These are phyloP conservation scores for Xylariaceae sp. DNA, from an alignment of 2,329 filamentous ascomycete species.

Conservation along the genomic window DNA sequence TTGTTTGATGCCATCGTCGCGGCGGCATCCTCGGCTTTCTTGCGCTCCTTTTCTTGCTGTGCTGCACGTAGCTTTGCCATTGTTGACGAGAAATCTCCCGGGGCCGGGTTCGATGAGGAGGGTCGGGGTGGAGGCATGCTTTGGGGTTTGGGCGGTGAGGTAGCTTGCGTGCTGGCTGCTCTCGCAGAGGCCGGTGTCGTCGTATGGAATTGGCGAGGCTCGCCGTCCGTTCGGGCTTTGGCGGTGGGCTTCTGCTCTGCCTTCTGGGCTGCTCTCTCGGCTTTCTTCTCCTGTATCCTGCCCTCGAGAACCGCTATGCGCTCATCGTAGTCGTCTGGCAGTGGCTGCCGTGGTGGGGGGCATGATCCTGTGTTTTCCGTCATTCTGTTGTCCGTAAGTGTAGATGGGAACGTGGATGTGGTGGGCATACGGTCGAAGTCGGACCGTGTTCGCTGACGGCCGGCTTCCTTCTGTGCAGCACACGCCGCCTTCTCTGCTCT, in stretches of 20 bases:
- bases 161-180: slow-evolving; percentile 4
- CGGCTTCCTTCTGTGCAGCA: slow-evolving; percentile 36
- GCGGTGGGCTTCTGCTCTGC: slow-evolving; percentile 34
- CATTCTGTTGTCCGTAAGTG: slow-evolving; percentile 27
- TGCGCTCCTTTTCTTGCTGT: slow-evolving; percentile 52
- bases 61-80: slow-evolving; percentile 55
- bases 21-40: slow-evolving; percentile 42
- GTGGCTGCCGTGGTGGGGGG: slow-evolving; percentile 23
- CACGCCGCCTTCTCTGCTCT: not conserved
- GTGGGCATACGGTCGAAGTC: not conserved
- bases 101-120: slow-evolving; percentile 31
- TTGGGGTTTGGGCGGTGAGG: slow-evolving; percentile 1
- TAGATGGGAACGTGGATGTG: not conserved
- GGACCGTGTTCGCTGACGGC: not conserved
- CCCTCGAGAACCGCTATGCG: slow-evolving; percentile 44
- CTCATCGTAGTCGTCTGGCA: slow-evolving; percentile 35
- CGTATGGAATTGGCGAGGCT: not conserved
- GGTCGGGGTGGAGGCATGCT: slow-evolving; percentile 1
- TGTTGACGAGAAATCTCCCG: slow-evolving; percentile 36
- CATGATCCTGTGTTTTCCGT: slow-evolving; percentile 39
- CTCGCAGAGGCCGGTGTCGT: slow-evolving; percentile 8
- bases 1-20: slow-evolving; percentile 13
- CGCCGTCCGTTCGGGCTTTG: slow-evolving; percentile 4
- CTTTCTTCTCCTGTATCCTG: slow-evolving; percentile 37
- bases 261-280: slow-evolving; percentile 37